Evolutionary conservation across 768 basidiomycete species (phyloP).

Genomic region (Daedaleopsis sinensis): DNA sequence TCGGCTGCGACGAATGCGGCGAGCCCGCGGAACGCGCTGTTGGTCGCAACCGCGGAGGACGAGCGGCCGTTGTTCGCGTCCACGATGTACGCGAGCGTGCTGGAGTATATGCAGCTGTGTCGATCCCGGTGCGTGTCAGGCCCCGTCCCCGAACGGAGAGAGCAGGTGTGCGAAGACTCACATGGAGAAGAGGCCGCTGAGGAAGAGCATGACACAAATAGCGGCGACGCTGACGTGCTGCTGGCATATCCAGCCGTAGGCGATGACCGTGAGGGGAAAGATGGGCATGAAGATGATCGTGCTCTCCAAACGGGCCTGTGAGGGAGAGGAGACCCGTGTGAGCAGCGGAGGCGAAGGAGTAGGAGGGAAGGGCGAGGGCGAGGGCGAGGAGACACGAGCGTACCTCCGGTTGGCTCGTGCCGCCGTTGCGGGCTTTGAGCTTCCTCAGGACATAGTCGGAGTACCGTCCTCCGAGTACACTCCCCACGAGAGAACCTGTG

Average conservation of each 20-base stretch:
- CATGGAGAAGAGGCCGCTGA: constrained; percentile 76
- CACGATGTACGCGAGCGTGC: constrained; percentile 82
- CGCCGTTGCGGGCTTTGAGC: constrained; percentile 48
- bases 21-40: constrained; percentile 75
- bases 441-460: constrained; percentile 52
- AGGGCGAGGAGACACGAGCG: constrained; percentile 13
- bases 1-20: constrained; percentile 72
- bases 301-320: constrained; percentile 73
- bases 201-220: constrained; percentile 72
- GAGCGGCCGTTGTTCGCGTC: constrained; percentile 86
- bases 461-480: constrained; percentile 59
- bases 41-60: constrained; percentile 72
- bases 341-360: background rate
- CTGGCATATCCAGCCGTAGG: constrained; percentile 77
- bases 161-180: constrained; percentile 36
- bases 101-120: constrained; percentile 59
- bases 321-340: background rate
- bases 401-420: constrained; percentile 66
- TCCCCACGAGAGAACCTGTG: constrained; percentile 41
- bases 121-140: background rate
- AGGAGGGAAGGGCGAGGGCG: background rate
- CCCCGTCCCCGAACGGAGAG: constrained; percentile 3
- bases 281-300: constrained; percentile 59
- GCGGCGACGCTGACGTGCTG: constrained; percentile 65
- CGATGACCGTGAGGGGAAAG: constrained; percentile 62